A percentile compares a stretch with the other conserved stretches of the same genome.
phyloP scores from a whole-genome alignment of 2,329 filamentous ascomycete species.

The Lecanicillium sp. region DNA sequence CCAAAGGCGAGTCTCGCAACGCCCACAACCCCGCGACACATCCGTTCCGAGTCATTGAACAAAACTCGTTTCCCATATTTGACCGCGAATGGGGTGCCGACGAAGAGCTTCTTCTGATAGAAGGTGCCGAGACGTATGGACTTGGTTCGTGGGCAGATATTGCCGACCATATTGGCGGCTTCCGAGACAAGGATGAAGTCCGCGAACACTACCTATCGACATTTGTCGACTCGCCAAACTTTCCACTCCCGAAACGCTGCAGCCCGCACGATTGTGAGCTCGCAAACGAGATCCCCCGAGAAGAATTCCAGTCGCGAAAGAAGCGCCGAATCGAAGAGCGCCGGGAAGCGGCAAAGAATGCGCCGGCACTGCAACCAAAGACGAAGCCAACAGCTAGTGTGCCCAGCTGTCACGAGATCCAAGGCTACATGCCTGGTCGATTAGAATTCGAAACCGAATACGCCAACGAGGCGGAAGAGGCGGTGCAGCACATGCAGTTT shows the following conservation, averaged over 20 bases:
- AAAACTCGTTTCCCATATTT: constrained; percentile 97
- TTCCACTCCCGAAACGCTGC: constrained; percentile 81
- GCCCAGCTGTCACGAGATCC: constrained; percentile 93
- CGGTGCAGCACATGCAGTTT: constrained; percentile 96
- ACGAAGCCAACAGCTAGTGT: constrained; percentile 95
- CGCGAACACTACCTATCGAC: constrained; percentile 87
- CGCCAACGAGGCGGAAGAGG: constrained; percentile 95
- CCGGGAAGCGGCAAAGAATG: constrained; percentile 78
- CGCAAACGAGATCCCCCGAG: constrained; percentile 72
- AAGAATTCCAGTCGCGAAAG: constrained; percentile 89
- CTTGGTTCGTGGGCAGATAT: constrained; percentile 97
- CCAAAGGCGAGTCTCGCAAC: constrained; percentile 70
- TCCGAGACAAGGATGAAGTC: constrained; percentile 89
- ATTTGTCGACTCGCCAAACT: constrained; percentile 75
- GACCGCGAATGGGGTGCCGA: constrained; percentile 93
- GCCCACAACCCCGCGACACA: constrained; percentile 83
- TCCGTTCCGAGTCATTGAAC: constrained; percentile 88
- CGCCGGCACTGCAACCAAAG: constrained; percentile 77
- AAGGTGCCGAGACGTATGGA: constrained; percentile 93
- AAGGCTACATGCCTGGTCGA: constrained; percentile 96
- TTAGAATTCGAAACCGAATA: constrained; percentile 97
- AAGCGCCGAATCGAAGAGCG: constrained; percentile 89
- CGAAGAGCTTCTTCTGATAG: constrained; percentile 86
- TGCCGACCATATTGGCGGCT: constrained; percentile 95
- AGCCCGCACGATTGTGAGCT: constrained; percentile 74